phyloP scores from a whole-genome alignment of 2,329 filamentous ascomycete species.

The Aspergillus carbonarius region DNA sequence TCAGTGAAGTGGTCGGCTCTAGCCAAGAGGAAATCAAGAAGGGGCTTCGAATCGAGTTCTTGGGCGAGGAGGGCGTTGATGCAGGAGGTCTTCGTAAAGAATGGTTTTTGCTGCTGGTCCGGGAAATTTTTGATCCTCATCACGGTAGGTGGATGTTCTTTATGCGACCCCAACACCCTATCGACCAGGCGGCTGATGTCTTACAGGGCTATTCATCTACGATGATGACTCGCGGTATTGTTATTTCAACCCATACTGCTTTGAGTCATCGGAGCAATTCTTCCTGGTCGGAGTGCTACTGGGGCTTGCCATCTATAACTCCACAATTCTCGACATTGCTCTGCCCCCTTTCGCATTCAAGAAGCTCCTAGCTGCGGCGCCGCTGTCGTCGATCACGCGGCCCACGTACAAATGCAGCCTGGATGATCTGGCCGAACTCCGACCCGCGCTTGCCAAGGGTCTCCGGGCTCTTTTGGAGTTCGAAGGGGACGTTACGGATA shows the following conservation, averaged over 20 bases:
- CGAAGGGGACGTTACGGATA: conserved; percentile 77
- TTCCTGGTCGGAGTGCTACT: conserved; percentile 86
- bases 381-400: conserved; percentile 57
- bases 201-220: conserved; percentile 80
- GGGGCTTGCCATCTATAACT: conserved; percentile 91
- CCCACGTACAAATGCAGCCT: conserved; percentile 69
- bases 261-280: conserved; percentile 89
- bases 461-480: conserved; percentile 75
- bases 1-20: conserved; percentile 80
- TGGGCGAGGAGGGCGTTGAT: conserved; percentile 87
- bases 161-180: background rate
- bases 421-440: conserved; percentile 79
- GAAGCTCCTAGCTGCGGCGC: conserved; percentile 74
- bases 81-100: conserved; percentile 87
- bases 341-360: conserved; percentile 87
- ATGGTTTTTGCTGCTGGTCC: conserved; percentile 85
- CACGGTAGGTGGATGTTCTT: conserved; percentile 62
- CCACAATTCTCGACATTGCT: conserved; percentile 84
- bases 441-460: conserved; percentile 72
- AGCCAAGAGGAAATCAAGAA: conserved; percentile 87
- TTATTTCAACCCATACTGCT: conserved; percentile 88
- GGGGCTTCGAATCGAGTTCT: conserved; percentile 78
- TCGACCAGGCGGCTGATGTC: background rate
- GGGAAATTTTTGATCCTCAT: conserved; percentile 87
- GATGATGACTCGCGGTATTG: conserved; percentile 88